Conservation (phyloP, 164 flowering plant genomes). For the Santalum album region DNA sequence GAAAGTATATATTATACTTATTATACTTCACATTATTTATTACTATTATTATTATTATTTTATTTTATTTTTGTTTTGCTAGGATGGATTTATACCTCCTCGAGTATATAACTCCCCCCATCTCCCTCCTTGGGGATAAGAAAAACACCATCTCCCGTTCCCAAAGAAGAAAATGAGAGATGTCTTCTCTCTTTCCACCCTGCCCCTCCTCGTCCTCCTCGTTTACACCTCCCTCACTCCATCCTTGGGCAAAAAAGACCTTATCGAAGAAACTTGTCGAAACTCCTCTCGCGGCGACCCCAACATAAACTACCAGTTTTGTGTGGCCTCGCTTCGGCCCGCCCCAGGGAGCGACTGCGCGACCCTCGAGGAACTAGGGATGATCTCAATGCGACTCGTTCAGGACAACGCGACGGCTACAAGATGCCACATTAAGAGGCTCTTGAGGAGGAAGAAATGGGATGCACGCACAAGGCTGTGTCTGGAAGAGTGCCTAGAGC, state of each 20-base stretch:
- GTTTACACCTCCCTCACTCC: not conserved
- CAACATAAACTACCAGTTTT: conserved; percentile 34
- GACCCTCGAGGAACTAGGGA: conserved; percentile 27
- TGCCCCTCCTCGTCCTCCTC: conserved; percentile 3
- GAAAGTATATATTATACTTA: no score
- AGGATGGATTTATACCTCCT: no score
- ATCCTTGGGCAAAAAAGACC: conserved; percentile 2
- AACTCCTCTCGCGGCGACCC: conserved; percentile 24
- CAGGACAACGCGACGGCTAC: conserved; percentile 32
- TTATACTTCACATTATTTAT: no score
- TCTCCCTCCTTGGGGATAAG: no score
- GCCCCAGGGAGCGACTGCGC: conserved; percentile 34
- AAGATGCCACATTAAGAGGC: conserved; percentile 14
- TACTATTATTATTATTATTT: no score
- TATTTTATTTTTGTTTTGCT: no score
- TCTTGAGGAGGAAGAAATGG: conserved; percentile 16
- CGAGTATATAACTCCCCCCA: no score
- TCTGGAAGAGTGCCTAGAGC: conserved; percentile 37
- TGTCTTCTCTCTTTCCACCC: conserved; percentile 4
- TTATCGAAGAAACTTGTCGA: conserved; percentile 35
- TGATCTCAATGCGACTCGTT: conserved; percentile 29
- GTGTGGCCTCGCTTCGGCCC: conserved; percentile 30
- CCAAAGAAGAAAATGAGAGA: not conserved
- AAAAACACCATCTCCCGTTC: no score
- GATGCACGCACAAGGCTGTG: conserved; percentile 16